A percentile compares a stretch with the other conserved stretches of the same genome.
phyloP scores from a whole-genome alignment of 2,329 filamentous ascomycete genomes.

The Xylariaceae sp. region DNA sequence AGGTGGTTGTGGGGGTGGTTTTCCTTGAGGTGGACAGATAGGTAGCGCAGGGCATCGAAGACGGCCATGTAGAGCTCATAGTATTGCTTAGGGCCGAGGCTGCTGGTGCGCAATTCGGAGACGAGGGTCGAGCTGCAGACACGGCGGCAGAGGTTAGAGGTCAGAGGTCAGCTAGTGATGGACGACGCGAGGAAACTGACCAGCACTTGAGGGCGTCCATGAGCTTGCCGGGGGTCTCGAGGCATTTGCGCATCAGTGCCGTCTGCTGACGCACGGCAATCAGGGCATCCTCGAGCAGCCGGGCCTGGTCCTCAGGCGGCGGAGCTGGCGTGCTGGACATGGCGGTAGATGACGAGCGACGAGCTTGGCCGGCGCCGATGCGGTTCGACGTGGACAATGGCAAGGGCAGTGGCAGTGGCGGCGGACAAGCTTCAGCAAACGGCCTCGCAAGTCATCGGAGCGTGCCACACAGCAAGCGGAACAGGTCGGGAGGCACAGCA shows the following conservation, averaged over 20 bases:
- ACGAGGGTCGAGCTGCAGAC: slow-evolving; percentile 82
- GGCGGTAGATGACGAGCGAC: not conserved
- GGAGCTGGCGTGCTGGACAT: slow-evolving; percentile 56
- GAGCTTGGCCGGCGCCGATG: no score
- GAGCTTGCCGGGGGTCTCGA: slow-evolving; percentile 95
- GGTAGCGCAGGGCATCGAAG: slow-evolving; percentile 94
- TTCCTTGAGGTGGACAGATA: slow-evolving; percentile 94
- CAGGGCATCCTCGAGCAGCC: slow-evolving; percentile 95
- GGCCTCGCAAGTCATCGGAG: no score
- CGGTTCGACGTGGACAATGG: no score
- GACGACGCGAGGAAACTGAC: slow-evolving; percentile 44
- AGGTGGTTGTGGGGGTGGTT: slow-evolving; percentile 98
- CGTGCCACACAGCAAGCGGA: no score
- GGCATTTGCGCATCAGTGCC: slow-evolving; percentile 92
- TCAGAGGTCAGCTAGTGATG: no score
- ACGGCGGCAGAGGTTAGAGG: slow-evolving; percentile 21
- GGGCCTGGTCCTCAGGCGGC: slow-evolving; percentile 76
- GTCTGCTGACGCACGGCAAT: slow-evolving; percentile 97
- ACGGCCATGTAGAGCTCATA: slow-evolving; percentile 99
- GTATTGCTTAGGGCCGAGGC: slow-evolving; percentile 97
- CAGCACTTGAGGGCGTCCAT: slow-evolving; percentile 99
- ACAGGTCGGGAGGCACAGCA: no score
- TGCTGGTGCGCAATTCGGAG: slow-evolving; percentile 96
- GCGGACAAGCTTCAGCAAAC: no score
- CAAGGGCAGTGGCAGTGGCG: no score